Evolutionary conservation across 1,284 basidiomycete genomes (phyloP).

Genomic region (Cryptococcus sp.): DNA sequence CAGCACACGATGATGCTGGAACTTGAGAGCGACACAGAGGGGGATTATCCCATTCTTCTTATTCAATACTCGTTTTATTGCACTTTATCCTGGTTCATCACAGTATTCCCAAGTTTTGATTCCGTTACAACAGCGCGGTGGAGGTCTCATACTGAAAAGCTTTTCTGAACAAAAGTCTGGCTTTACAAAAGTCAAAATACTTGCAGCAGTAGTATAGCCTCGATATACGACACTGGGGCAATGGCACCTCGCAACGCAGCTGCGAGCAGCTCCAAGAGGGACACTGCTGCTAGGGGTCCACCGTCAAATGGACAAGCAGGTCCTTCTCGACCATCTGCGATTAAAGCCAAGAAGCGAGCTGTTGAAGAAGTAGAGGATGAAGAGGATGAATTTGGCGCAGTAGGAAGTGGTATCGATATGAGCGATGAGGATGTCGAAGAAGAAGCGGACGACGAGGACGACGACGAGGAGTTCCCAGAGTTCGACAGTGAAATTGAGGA

Average conservation of each 20-base stretch:
- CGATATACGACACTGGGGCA: not conserved
- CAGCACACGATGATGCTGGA: slow-evolving; percentile 4
- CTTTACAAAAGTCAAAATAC: not conserved
- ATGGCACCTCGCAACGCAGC: slow-evolving; percentile 19
- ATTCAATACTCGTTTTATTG: slow-evolving; percentile 3
- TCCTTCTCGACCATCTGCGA: slow-evolving; percentile 15
- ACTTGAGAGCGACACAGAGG: not conserved
- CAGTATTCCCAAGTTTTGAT: not conserved
- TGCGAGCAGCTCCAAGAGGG: slow-evolving; percentile 24
- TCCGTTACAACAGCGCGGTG: not conserved
- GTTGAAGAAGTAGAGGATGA: slow-evolving; percentile 28
- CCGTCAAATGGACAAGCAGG: slow-evolving; percentile 22
- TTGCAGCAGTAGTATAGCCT: not conserved
- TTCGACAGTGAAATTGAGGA: slow-evolving; percentile 43
- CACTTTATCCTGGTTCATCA: slow-evolving; percentile 7
- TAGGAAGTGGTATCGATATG: slow-evolving; percentile 45
- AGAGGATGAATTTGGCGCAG: slow-evolving; percentile 30
- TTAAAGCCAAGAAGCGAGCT: slow-evolving; percentile 24
- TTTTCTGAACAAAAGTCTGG: not conserved
- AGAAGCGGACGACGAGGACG: slow-evolving; percentile 45
- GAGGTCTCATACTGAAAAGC: not conserved
- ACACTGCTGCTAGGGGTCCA: slow-evolving; percentile 2
- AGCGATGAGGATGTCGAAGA: slow-evolving; percentile 36
- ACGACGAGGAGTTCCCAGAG: slow-evolving; percentile 32
- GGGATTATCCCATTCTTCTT: not conserved